A percentile compares a stretch with the other conserved stretches of the same genome.
Conservation (phyloP, 2,329 filamentous ascomycete genomes). For the Gnomoniopsis sp. region DNA sequence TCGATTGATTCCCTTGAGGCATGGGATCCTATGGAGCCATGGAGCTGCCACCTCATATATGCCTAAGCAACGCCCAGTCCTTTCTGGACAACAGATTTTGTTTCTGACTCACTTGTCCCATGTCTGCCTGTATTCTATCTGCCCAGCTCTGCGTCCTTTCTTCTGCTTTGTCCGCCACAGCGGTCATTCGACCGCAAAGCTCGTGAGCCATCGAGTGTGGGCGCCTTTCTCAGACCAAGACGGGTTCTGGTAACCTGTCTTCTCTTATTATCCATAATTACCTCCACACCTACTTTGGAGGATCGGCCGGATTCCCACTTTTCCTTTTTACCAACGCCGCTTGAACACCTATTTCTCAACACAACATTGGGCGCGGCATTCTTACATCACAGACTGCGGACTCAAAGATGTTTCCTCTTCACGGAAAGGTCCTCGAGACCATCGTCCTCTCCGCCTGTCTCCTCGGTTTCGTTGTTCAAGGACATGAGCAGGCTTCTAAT, state of each 20-base stretch:
- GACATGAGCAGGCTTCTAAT: constrained; percentile 30
- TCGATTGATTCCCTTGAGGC: not conserved
- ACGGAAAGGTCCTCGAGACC: not conserved
- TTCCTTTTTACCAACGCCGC: too few species aligned
- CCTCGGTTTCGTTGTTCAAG: constrained; percentile 32
- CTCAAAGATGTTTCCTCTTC: not conserved
- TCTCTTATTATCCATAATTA: not conserved
- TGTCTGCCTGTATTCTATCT: not conserved
- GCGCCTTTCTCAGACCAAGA: not conserved
- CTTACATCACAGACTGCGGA: not conserved
- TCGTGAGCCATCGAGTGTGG: not conserved
- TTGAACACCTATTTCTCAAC: too few species aligned
- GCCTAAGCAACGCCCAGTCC: not conserved
- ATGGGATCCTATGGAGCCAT: not conserved
- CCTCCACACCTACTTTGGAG: not conserved
- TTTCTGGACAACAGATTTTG: not conserved
- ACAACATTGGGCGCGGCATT: not conserved
- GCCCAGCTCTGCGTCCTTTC: not conserved
- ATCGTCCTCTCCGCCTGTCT: constrained; percentile 26
- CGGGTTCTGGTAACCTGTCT: not conserved
- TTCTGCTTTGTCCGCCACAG: not conserved
- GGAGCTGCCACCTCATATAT: too few species aligned
- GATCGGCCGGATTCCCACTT: too few species aligned
- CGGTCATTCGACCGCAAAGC: too few species aligned
- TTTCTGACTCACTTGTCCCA: not conserved